Evolutionary conservation across 208 protist species (phyloP).

Genomic region (Crithidia expoeki): DNA sequence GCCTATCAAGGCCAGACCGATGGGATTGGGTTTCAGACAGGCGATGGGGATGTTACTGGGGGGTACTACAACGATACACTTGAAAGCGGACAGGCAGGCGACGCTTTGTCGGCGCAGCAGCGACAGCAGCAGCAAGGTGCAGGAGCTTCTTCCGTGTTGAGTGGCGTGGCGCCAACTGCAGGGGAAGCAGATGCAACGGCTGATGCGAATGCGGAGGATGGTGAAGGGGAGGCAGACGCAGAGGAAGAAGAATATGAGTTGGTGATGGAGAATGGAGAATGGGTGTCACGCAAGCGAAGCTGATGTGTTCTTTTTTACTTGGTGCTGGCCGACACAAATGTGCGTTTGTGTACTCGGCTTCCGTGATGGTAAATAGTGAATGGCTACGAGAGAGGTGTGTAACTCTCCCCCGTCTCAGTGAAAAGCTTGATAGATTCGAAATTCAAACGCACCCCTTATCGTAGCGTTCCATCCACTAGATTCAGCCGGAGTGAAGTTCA

Average conservation of each 20-base stretch:
- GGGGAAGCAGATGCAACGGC: background rate
- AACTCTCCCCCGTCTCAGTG: no score
- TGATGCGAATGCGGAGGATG: background rate
- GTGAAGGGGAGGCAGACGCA: constrained; percentile 40
- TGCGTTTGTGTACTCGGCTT: no score
- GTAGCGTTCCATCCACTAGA: no score
- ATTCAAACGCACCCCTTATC: no score
- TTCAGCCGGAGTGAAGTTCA: no score
- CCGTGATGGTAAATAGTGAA: background rate
- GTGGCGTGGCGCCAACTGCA: background rate
- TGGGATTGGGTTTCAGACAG: constrained; percentile 21
- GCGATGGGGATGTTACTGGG: background rate
- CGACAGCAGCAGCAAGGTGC: background rate
- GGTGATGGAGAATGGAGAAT: constrained; percentile 75
- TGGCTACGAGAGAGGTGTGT: constrained; percentile 1
- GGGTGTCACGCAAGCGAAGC: constrained; percentile 31
- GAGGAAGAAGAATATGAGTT: constrained; percentile 67
- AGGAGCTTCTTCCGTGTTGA: background rate
- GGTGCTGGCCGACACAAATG: background rate
- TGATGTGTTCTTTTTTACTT: background rate
- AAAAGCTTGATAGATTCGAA: no score
- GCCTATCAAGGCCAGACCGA: constrained; percentile 25
- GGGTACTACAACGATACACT: background rate
- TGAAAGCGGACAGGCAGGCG: no score
- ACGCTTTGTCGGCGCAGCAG: no score